Evolutionary conservation across 768 basidiomycete species (phyloP).

Genomic region (Exidia glandulosa): DNA sequence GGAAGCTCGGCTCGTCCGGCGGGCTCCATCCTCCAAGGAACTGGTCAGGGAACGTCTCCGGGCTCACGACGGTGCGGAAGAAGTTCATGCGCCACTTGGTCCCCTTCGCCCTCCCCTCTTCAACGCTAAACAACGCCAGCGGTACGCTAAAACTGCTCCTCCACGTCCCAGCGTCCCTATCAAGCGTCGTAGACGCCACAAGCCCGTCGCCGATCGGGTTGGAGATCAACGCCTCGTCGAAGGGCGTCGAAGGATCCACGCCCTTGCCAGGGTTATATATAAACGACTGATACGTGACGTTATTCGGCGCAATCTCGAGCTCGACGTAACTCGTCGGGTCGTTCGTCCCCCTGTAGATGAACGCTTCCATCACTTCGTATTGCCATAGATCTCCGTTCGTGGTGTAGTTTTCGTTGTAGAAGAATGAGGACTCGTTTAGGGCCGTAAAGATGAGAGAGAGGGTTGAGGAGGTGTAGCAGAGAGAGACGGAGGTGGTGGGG

Average conservation of each 20-base stretch:
- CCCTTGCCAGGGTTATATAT: background rate
- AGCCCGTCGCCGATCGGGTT: background rate
- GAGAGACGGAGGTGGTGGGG: background rate
- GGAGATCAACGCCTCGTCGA: background rate
- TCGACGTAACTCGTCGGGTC: background rate
- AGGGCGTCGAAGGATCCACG: background rate
- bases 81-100: slow-evolving; percentile 1
- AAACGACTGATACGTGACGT: background rate
- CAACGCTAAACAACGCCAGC: background rate
- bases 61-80: background rate
- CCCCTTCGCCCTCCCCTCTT: background rate
- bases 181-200: background rate
- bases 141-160: background rate
- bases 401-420: background rate
- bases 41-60: background rate
- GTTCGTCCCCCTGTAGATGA: background rate
- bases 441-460: background rate
- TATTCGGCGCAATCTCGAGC: background rate
- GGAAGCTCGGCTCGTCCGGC: background rate
- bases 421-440: background rate
- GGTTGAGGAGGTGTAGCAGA: background rate
- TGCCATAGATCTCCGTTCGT: background rate
- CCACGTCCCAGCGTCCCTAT: background rate
- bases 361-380: background rate
- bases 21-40: background rate